A percentile compares a stretch with the other conserved stretches of the same genome.
Evolutionary conservation across 106 monocot genomes (phyloP).

Genomic region (Apostasia ramifera): DNA sequence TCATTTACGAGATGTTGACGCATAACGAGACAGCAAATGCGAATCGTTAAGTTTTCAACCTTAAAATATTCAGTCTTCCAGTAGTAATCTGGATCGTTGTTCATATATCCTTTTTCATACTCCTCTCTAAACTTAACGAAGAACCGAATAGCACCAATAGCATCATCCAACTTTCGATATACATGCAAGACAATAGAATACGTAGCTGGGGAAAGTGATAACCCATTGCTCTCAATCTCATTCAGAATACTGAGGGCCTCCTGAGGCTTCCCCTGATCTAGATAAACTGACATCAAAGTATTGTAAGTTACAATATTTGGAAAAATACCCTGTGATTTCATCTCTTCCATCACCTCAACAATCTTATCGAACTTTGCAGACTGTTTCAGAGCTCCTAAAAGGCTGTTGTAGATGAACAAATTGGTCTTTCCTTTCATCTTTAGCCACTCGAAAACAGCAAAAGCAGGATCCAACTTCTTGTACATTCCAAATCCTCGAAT

Average conservation of each 20-base stretch:
- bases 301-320: slow-evolving; percentile 86
- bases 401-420: slow-evolving; percentile 72
- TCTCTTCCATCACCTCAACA: slow-evolving; percentile 54
- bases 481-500: slow-evolving; percentile 65
- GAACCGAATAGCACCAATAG: slow-evolving; percentile 40
- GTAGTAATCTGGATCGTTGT: slow-evolving; percentile 19
- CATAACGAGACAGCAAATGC: slow-evolving; percentile 62
- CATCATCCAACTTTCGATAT: slow-evolving; percentile 71
- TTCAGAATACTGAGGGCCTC: slow-evolving; percentile 41
- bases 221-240: slow-evolving; percentile 43
- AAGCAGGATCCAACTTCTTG: slow-evolving; percentile 59
- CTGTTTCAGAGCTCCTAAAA: slow-evolving; percentile 68
- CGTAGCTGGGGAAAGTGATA: slow-evolving; percentile 62
- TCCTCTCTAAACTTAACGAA: slow-evolving; percentile 41
- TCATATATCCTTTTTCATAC: slow-evolving; percentile 39
- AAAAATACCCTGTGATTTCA: slow-evolving; percentile 51
- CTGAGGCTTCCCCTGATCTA: slow-evolving; percentile 41
- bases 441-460: slow-evolving; percentile 82
- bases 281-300: slow-evolving; percentile 66
- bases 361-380: slow-evolving; percentile 28
- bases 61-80: slow-evolving; percentile 69
- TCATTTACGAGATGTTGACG: slow-evolving; percentile 53
- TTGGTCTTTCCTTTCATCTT: slow-evolving; percentile 50
- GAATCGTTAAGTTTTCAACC: slow-evolving; percentile 39
- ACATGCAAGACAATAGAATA: slow-evolving; percentile 57